phyloP scores from a whole-genome alignment of 352 stramenopile genomes.

The Phytopythium delawarense region DNA sequence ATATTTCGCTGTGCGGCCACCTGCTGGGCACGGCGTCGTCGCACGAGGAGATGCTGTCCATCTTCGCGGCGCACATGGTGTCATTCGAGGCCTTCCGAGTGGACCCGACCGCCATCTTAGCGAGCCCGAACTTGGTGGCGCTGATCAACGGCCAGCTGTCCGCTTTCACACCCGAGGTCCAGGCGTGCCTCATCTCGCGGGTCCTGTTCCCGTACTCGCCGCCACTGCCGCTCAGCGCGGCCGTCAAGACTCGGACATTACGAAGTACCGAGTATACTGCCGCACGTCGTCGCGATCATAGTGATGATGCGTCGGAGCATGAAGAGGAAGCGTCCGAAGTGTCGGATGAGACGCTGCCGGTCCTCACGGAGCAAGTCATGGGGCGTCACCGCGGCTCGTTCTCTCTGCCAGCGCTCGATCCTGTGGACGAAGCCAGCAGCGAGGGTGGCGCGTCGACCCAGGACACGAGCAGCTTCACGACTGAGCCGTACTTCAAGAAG shows the following conservation, averaged over 20 bases:
- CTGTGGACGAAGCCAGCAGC: conserved; percentile 22
- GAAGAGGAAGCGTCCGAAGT: not conserved
- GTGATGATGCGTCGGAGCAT: not conserved
- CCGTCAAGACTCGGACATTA: not conserved
- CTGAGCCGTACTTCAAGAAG: conserved; percentile 49
- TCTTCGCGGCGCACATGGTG: conserved; percentile 70
- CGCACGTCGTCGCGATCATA: not conserved
- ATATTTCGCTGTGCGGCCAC: conserved; percentile 74
- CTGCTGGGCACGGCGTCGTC: conserved; percentile 39
- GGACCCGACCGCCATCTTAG: conserved; percentile 34
- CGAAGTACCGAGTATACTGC: not conserved
- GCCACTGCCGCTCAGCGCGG: conserved; percentile 14
- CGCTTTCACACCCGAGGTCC: conserved; percentile 49
- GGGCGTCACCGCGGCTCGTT: not conserved
- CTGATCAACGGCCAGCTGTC: conserved; percentile 57
- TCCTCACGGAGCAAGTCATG: not conserved
- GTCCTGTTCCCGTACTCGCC: conserved; percentile 66
- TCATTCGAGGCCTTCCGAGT: conserved; percentile 58
- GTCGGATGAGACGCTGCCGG: not conserved
- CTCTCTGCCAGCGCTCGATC: conserved; percentile 11
- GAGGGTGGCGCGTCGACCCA: conserved; percentile 27
- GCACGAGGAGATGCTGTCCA: conserved; percentile 36
- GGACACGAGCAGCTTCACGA: conserved; percentile 34
- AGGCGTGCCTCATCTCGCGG: conserved; percentile 57
- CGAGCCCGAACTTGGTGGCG: conserved; percentile 54